A percentile compares a stretch with the other conserved stretches of the same genome.
Conservation (phyloP, 331 rosid species). For the Malus hybrid region DNA sequence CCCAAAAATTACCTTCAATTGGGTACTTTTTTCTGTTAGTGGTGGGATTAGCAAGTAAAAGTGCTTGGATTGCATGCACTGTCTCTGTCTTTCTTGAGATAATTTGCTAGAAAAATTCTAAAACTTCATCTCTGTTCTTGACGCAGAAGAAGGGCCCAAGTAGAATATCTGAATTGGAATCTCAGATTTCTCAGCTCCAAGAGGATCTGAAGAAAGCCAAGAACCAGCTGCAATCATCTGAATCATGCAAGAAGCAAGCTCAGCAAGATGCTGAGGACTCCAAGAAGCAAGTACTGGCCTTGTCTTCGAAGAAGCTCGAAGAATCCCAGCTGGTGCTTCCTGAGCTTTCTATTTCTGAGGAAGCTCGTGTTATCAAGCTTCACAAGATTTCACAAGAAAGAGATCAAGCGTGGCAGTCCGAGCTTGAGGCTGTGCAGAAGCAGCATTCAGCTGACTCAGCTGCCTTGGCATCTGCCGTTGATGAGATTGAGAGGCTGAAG, state of each 20-base stretch:
- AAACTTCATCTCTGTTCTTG: background rate
- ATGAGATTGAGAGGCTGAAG: conserved; percentile 66
- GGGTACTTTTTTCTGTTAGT: background rate
- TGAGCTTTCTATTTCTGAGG: conserved; percentile 45
- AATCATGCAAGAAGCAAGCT: conserved; percentile 64
- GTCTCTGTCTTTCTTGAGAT: background rate
- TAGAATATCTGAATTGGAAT: conserved; percentile 78
- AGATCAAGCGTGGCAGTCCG: conserved; percentile 40
- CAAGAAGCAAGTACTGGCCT: conserved; percentile 38
- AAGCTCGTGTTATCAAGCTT: conserved; percentile 41
- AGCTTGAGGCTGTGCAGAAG: conserved; percentile 42
- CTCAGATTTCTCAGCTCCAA: conserved; percentile 71
- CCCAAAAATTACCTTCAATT: background rate
- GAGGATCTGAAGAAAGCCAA: conserved; percentile 62
- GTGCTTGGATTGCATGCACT: background rate
- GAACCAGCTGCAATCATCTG: conserved; percentile 52
- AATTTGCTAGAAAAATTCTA: background rate
- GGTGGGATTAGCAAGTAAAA: background rate
- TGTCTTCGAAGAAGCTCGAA: conserved; percentile 61
- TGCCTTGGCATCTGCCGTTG: conserved; percentile 49
- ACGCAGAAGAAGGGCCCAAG: conserved; percentile 75
- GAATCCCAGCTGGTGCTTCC: conserved; percentile 54
- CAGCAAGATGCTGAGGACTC: conserved; percentile 62
- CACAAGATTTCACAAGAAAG: conserved; percentile 42
- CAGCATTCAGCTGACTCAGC: conserved; percentile 45